Percentiles rank a stretch among this genome's conserved stretches.
Conservation (phyloP, 106 monocot species). For the Alisma plantagoaquatica region DNA sequence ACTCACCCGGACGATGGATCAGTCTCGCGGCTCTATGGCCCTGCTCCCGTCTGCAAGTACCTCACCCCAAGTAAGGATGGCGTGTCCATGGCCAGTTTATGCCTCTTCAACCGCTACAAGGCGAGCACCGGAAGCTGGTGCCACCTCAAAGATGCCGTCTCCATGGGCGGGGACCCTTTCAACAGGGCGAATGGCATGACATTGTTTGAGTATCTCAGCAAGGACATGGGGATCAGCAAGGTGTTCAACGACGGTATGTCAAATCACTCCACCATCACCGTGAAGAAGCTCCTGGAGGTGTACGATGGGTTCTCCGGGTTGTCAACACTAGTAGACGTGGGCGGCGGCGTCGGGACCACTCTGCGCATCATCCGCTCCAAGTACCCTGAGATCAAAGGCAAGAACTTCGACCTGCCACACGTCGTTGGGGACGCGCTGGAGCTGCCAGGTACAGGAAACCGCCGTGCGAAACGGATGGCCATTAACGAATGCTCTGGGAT, state of each 20-base stretch:
- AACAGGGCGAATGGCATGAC: conserved; percentile 32
- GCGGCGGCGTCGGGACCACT: conserved; percentile 28
- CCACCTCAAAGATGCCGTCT: conserved; percentile 16
- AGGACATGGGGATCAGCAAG: conserved; percentile 35
- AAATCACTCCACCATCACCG: conserved; percentile 31
- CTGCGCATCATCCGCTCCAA: conserved; percentile 25
- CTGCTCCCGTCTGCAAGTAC: conserved; percentile 16
- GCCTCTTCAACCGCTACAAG: conserved; percentile 9
- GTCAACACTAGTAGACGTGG: conserved; percentile 22
- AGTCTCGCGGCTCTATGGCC: conserved; percentile 6
- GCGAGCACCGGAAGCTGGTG: conserved; percentile 25
- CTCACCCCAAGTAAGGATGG: conserved; percentile 7
- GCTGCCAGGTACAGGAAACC: too few species aligned
- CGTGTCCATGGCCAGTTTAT: neutral
- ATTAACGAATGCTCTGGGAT: too few species aligned
- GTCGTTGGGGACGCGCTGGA: conserved; percentile 2
- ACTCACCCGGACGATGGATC: neutral
- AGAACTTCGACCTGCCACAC: conserved; percentile 23
- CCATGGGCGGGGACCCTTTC: conserved; percentile 22
- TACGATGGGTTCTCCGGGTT: conserved; percentile 22
- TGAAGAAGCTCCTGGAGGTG: conserved; percentile 25
- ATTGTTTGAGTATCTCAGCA: conserved; percentile 36
- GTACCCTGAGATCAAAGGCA: conserved; percentile 23
- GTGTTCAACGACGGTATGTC: conserved; percentile 57
- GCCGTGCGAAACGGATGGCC: too few species aligned